phyloP scores from a whole-genome alignment of 1,284 basidiomycete species.

The Tremellales sp. region DNA sequence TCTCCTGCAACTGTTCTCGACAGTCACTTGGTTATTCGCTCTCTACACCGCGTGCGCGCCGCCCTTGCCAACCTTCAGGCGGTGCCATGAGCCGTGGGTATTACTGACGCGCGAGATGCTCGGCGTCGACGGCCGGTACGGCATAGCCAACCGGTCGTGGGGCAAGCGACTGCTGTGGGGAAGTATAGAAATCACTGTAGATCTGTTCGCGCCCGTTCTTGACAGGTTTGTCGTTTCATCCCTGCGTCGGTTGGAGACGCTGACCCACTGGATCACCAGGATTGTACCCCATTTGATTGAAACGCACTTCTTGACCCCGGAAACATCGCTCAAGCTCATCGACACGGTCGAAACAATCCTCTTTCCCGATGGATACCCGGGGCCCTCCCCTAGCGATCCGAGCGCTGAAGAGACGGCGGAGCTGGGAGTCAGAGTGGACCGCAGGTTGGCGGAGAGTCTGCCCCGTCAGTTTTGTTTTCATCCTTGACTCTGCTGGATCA shows the following conservation, averaged over 20 bases:
- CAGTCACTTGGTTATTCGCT: too few relatives aligned
- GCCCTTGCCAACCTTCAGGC: too few relatives aligned
- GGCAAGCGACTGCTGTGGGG: slow-evolving; percentile 16
- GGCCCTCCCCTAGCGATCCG: slow-evolving; percentile 37
- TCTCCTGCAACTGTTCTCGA: background rate
- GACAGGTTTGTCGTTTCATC: slow-evolving; percentile 26
- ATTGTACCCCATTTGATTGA: slow-evolving; percentile 29
- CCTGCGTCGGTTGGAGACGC: background rate
- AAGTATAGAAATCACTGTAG: slow-evolving; percentile 18
- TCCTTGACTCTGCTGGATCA: background rate
- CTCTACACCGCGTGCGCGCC: too few relatives aligned
- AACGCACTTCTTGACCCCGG: slow-evolving; percentile 14
- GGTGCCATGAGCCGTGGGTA: slow-evolving; percentile 15
- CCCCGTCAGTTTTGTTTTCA: slow-evolving; percentile 23
- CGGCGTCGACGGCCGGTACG: slow-evolving; percentile 18
- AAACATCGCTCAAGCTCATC: slow-evolving; percentile 17
- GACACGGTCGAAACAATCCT: slow-evolving; percentile 33
- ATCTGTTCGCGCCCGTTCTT: slow-evolving; percentile 21
- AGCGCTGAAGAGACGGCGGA: slow-evolving; percentile 28
- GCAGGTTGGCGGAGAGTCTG: slow-evolving; percentile 20
- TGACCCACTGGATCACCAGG: slow-evolving; percentile 6
- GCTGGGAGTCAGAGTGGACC: slow-evolving; percentile 17
- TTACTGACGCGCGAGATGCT: slow-evolving; percentile 16
- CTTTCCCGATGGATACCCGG: slow-evolving; percentile 42
- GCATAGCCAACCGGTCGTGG: slow-evolving; percentile 9